Conservation (phyloP, 345 rosid genomes). For the Camelina neglecta region DNA sequence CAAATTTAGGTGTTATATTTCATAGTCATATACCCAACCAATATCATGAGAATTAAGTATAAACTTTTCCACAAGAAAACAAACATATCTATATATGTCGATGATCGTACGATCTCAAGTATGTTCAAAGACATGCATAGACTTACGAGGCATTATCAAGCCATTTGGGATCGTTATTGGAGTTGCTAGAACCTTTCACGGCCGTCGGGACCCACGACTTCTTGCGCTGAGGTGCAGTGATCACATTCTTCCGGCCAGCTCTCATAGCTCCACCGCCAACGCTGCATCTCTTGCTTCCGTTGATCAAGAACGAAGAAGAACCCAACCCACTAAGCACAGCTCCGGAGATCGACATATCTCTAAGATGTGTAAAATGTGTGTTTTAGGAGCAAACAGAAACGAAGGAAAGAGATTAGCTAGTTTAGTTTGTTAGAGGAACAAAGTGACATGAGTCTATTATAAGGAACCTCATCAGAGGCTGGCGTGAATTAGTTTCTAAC, state of each 20-base stretch:
- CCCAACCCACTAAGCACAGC: conserved; percentile 33
- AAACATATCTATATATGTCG: no score
- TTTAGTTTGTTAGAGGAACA: not conserved
- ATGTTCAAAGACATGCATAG: not conserved
- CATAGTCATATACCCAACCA: not conserved
- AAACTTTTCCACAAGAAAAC: not conserved
- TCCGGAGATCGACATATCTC: conserved; percentile 36
- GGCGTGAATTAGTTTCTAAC: conserved; percentile 23
- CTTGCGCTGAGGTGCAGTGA: conserved; percentile 24
- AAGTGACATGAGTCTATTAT: not conserved
- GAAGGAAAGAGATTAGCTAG: not conserved
- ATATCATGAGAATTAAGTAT: not conserved
- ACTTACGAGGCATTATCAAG: conserved; percentile 46
- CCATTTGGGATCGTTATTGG: conserved; percentile 40
- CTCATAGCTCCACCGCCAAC: conserved; percentile 4
- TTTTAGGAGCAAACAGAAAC: not conserved
- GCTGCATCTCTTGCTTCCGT: conserved; percentile 13
- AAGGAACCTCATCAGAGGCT: conserved; percentile 14
- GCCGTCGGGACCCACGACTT: conserved; percentile 23
- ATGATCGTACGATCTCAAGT: not conserved
- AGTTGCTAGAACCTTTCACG: conserved; percentile 22
- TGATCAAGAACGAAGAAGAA: conserved; percentile 28
- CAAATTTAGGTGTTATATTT: not conserved
- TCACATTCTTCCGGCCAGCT: conserved; percentile 26
- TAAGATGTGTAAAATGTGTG: not conserved